Evolutionary conservation across 2,329 filamentous ascomycete genomes (phyloP), one percentile per base, ranked within the genome.

Genomic region (Pyrenophora tritici-repentis): DNA sequence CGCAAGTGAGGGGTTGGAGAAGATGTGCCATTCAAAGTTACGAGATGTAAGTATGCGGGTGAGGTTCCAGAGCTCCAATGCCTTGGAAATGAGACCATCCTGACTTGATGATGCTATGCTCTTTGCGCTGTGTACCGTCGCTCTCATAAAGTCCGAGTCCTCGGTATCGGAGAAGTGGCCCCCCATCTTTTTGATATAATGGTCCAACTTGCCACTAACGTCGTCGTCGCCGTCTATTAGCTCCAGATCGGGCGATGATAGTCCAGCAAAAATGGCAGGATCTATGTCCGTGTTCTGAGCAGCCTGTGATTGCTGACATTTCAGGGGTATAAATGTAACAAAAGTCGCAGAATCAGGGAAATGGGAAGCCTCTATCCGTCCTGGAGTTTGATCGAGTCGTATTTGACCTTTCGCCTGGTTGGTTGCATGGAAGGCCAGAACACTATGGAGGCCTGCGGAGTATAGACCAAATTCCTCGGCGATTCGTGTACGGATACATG

Each of bases 391-490:
- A 33, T 80, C 75, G 40, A 82, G 76, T 38, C 76, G 75, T 51
- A 79, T 67, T 52, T 80, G 77, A 20, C 74, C 74, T 55, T 79
- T 78, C 20, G 80, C 75, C 54, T 76, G 72, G 55, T 73, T 77
- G 10, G 81, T 74, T 26, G 80, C 77, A 56, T 81, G 78, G 56
- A 78, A 81, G 3, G 81, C 79, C 26, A 81, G 72, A 12, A 80
- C 76, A 10, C 78, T 75, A 59, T 83, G 80, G n/a, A 84, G 66
- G 8, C 72, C 79, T 36, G 81, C 77, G 50, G 79, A 81, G 66
- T 83, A 86, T 12, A 85, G 72, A 46, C 79, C 78, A 61, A 84
- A 83, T 60, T 83, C 81, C 33, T 85, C 82, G 4, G 79, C 78
- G 42, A 86, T 78, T 17, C 81, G 79, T 14, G 81, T 83, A 12